These are phyloP conservation scores for Sporothrix phasma DNA, from an alignment of 2,329 filamentous ascomycete species.

Conservation along the genomic window DNA sequence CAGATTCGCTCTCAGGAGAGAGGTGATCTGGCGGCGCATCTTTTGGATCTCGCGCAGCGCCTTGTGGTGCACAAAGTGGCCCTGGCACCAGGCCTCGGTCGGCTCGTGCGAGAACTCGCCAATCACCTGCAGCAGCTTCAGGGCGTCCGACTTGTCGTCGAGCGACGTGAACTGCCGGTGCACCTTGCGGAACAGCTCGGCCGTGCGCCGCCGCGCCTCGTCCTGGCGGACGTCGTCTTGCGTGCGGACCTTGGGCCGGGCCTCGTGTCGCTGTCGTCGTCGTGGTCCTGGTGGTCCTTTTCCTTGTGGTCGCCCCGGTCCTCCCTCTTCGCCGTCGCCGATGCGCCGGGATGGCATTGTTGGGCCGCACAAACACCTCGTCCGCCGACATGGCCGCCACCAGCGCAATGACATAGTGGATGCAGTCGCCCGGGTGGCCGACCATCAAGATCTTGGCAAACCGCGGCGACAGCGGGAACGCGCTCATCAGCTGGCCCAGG, in stretches of 20 bases:
- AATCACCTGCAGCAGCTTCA: constrained; percentile 82
- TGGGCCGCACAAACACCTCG: constrained; percentile 78
- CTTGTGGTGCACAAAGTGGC: constrained; percentile 80
- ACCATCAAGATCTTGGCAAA: constrained; percentile 89
- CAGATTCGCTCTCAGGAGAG: constrained; percentile 67
- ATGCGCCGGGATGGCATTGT: constrained; percentile 57
- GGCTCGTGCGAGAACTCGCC: constrained; percentile 74
- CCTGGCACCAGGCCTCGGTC: constrained; percentile 63
- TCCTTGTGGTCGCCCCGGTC: constrained; percentile 32
- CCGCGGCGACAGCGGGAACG: constrained; percentile 82
- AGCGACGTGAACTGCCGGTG: constrained; percentile 71
- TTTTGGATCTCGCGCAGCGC: constrained; percentile 77
- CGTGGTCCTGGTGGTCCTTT: constrained; percentile 31
- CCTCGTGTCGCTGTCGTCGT: constrained; percentile 23
- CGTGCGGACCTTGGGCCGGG: constrained; percentile 36
- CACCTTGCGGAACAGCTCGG: constrained; percentile 54
- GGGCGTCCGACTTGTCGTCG: constrained; percentile 75
- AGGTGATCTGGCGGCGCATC: constrained; percentile 71
- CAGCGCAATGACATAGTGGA: constrained; percentile 77
- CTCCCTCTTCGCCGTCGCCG: constrained; percentile 22
- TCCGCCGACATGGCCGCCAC: constrained; percentile 82
- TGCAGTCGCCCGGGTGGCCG: constrained; percentile 70
- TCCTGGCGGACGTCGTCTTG: constrained; percentile 64
- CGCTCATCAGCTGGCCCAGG: constrained; percentile 69
- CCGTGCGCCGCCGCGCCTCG: constrained; percentile 54